These are phyloP conservation scores for Glomus cerebriforme DNA, from an alignment of 192 early-diverging fungal species.

Conservation along the genomic window DNA sequence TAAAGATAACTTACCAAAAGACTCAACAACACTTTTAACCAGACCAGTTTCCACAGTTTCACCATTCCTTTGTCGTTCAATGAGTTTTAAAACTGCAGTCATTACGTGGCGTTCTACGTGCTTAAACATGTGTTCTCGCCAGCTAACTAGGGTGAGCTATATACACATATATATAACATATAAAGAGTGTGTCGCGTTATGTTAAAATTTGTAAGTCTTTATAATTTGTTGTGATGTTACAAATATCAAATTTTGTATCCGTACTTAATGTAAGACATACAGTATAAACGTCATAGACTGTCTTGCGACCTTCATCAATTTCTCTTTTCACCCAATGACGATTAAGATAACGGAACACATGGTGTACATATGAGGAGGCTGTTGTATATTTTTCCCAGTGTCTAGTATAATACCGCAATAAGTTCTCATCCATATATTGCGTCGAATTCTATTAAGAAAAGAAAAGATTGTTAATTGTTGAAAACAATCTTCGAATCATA, in stretches of 20 bases:
- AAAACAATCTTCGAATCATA: not conserved
- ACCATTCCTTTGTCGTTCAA: constrained; percentile 83
- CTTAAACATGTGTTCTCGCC: constrained; percentile 81
- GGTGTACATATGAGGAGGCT: constrained; percentile 82
- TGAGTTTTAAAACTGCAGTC: constrained; percentile 75
- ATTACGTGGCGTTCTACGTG: constrained; percentile 71
- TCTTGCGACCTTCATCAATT: constrained; percentile 89
- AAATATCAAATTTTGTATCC: not conserved
- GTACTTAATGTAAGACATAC: constrained; percentile 56
- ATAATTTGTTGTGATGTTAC: not conserved
- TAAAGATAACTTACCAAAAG: constrained; percentile 69
- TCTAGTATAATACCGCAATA: constrained; percentile 84
- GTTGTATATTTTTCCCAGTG: constrained; percentile 90
- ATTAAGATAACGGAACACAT: constrained; percentile 94
- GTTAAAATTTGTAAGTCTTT: not conserved
- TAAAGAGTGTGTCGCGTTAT: not conserved
- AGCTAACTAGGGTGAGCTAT: constrained; percentile 80
- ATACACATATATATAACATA: not conserved
- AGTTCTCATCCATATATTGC: constrained; percentile 70
- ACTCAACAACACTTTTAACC: constrained; percentile 88
- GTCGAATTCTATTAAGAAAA: constrained; percentile 51
- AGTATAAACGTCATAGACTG: constrained; percentile 90
- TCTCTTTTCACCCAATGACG: constrained; percentile 97
- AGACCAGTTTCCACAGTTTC: constrained; percentile 85
- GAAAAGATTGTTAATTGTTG: not conserved